Conservation (phyloP, 495 filamentous ascomycete species). For the Penicillium antarcticum region DNA sequence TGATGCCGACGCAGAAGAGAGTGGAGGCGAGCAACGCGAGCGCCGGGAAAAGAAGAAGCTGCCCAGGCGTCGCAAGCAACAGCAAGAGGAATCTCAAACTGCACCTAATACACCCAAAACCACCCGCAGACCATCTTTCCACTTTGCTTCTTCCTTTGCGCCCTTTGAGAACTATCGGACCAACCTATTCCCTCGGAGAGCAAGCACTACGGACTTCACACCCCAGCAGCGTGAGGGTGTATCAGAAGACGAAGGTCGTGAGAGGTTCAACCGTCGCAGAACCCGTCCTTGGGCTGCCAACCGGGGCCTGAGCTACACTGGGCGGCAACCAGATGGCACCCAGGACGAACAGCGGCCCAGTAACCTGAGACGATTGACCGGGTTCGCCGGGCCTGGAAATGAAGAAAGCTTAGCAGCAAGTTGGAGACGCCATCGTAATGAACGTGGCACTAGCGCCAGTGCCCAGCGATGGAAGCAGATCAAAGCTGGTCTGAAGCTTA, state of each 20-base stretch:
- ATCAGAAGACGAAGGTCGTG: constrained; percentile 87
- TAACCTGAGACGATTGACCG: constrained; percentile 72
- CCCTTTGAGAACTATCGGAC: constrained; percentile 46
- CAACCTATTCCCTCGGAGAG: constrained; percentile 60
- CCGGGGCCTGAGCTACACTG: constrained; percentile 54
- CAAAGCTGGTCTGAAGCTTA: constrained; percentile 77
- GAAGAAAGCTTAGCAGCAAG: constrained; percentile 45
- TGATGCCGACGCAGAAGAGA: constrained; percentile 78
- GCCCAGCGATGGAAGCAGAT: constrained; percentile 84
- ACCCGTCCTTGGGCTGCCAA: constrained; percentile 50
- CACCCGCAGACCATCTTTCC: constrained; percentile 39
- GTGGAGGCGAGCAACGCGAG: constrained; percentile 40
- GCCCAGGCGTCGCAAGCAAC: constrained; percentile 46
- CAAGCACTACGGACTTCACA: constrained; percentile 64
- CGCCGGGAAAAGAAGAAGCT: constrained; percentile 48
- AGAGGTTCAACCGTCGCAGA: constrained; percentile 61
- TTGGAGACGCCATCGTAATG: constrained; percentile 52
- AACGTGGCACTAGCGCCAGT: constrained; percentile 70
- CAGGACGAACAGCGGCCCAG: constrained; percentile 61
- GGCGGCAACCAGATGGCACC: constrained; percentile 34
- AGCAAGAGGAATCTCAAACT: constrained; percentile 53
- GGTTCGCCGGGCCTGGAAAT: constrained; percentile 59
- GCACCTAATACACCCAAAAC: constrained; percentile 61
- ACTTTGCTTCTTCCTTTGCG: constrained; percentile 45
- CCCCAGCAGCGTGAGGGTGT: constrained; percentile 66